phyloP scores from a whole-genome alignment of 2,329 filamentous ascomycete genomes.

The Trichoderma lentiforme region DNA sequence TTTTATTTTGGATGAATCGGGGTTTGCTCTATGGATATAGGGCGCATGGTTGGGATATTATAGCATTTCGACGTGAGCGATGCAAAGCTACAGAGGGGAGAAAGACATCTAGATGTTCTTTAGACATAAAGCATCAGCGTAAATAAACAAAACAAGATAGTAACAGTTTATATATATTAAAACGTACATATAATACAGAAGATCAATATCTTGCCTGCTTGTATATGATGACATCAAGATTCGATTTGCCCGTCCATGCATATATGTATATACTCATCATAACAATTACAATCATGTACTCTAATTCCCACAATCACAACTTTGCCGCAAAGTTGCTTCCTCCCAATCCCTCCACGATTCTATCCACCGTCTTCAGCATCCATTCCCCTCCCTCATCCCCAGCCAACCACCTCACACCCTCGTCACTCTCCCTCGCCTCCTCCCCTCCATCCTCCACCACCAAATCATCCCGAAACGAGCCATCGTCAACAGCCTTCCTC shows the following conservation, averaged over 20 bases:
- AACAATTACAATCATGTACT: not conserved
- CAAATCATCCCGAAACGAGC: constrained; percentile 43
- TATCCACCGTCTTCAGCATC: constrained; percentile 44
- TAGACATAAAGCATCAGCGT: not conserved
- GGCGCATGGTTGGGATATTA: not conserved
- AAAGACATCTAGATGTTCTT: not conserved
- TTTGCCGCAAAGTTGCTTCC: constrained; percentile 39
- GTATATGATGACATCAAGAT: not conserved
- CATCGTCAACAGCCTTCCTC: constrained; percentile 71
- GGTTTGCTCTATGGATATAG: not conserved
- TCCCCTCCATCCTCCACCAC: constrained; percentile 35
- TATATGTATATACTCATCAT: not conserved
- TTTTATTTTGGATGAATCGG: not conserved
- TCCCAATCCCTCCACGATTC: constrained; percentile 45
- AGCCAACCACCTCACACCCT: constrained; percentile 40
- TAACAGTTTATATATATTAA: not conserved
- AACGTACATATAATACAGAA: not conserved
- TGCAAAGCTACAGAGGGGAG: not conserved
- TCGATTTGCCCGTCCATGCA: not conserved
- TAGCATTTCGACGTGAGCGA: not conserved
- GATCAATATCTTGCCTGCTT: not conserved
- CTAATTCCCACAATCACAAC: constrained; percentile 13
- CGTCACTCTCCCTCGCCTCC: constrained; percentile 33
- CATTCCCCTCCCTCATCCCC: constrained; percentile 47
- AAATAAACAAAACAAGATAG: not conserved